A percentile compares a stretch with the other conserved stretches of the same genome.
Conservation (phyloP, 2,329 filamentous ascomycete species). For the Neospermospora avenae region DNA sequence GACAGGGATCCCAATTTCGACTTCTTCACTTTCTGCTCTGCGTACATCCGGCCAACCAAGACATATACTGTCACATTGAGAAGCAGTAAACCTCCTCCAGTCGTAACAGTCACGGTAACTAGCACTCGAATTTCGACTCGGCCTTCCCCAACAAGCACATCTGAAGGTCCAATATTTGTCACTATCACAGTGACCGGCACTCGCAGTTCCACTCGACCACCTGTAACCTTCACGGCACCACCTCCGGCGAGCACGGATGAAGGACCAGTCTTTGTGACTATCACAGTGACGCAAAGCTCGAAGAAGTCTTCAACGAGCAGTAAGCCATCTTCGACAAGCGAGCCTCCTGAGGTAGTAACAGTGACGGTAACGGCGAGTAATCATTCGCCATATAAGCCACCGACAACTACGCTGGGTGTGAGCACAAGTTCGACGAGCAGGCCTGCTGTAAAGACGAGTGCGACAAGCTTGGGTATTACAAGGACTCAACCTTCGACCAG, state of each 20-base stretch:
- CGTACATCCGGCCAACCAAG: slow-evolving; percentile 12
- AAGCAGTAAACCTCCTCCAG: neutral
- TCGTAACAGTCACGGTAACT: slow-evolving; percentile 7
- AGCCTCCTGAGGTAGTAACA: neutral
- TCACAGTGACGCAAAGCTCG: neutral
- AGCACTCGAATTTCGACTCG: neutral
- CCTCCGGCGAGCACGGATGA: too few species aligned
- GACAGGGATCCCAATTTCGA: slow-evolving; percentile 12
- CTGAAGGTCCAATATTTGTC: too few species aligned
- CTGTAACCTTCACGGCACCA: too few species aligned
- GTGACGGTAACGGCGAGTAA: neutral
- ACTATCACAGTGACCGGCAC: neutral
- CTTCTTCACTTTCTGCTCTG: slow-evolving; percentile 17
- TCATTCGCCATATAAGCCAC: too few species aligned
- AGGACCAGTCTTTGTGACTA: too few species aligned
- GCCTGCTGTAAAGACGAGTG: neutral
- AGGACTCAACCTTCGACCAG: neutral
- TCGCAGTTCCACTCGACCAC: too few species aligned
- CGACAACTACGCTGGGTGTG: too few species aligned
- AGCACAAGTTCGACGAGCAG: neutral
- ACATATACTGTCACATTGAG: slow-evolving; percentile 8
- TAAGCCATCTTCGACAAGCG: neutral
- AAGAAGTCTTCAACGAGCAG: too few species aligned
- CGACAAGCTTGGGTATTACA: neutral
- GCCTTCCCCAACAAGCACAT: neutral